Percentiles rank a stretch among this genome's conserved stretches.
Evolutionary conservation across 2,329 filamentous ascomycete species (phyloP).

Genomic region (Trichoderma gracile): DNA sequence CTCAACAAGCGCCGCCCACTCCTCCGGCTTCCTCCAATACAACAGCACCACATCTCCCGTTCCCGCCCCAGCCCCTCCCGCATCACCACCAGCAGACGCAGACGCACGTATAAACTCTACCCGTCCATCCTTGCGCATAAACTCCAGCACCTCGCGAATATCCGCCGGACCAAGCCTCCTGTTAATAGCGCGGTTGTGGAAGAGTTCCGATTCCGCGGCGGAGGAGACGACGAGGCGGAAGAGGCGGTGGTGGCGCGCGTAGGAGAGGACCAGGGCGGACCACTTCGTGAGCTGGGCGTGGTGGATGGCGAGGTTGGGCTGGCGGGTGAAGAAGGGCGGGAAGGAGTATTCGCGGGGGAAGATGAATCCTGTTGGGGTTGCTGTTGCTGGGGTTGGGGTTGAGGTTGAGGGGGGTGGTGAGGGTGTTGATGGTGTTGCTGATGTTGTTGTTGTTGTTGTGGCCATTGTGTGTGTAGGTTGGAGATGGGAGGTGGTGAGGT

Average conservation of each 20-base stretch:
- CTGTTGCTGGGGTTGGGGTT: conserved; percentile 24
- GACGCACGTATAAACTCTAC: conserved; percentile 62
- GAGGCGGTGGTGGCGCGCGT: conserved; percentile 75
- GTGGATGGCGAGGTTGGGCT: conserved; percentile 71
- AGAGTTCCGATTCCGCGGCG: conserved; percentile 56
- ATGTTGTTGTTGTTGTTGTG: not conserved
- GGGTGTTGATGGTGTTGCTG: not conserved
- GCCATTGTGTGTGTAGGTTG: not conserved
- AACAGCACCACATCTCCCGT: conserved; percentile 62
- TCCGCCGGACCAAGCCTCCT: conserved; percentile 53
- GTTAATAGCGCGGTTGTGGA: conserved; percentile 57
- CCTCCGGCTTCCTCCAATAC: conserved; percentile 83
- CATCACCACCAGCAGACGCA: conserved; percentile 34
- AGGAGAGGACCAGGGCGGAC: conserved; percentile 80
- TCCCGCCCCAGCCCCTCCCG: conserved; percentile 32
- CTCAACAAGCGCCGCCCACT: conserved; percentile 81
- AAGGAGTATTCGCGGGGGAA: conserved; percentile 71
- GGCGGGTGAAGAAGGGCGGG: conserved; percentile 82
- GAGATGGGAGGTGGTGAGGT: too few species aligned
- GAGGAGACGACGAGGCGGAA: conserved; percentile 70
- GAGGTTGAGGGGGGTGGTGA: not conserved
- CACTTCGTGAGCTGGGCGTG: conserved; percentile 80
- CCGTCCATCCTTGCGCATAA: conserved; percentile 59
- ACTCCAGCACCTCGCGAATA: conserved; percentile 59
- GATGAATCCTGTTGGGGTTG: conserved; percentile 41